Evolutionary conservation across 106 monocot genomes (phyloP).

Genomic region (Dendrobium huoshanense): DNA sequence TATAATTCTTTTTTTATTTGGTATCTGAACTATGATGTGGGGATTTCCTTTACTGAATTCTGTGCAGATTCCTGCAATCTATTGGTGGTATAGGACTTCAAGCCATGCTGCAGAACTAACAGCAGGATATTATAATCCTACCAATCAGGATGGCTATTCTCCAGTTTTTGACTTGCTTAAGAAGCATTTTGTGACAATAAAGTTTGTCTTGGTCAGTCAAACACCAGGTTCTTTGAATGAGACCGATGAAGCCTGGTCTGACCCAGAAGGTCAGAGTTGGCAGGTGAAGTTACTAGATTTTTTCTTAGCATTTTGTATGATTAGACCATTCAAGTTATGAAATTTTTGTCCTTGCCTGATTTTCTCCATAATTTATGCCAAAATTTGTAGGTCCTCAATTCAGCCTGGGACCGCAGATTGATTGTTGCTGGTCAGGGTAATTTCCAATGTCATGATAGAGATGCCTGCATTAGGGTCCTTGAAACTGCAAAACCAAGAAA

Average conservation of each 20-base stretch:
- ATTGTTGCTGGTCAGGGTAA: slow-evolving; percentile 43
- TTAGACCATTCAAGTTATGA: too few species aligned
- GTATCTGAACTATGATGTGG: neutral
- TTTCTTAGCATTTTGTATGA: neutral
- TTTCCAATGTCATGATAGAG: slow-evolving; percentile 42
- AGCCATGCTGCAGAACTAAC: slow-evolving; percentile 90
- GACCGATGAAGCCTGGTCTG: slow-evolving; percentile 52
- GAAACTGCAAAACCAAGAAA: slow-evolving; percentile 58
- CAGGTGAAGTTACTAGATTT: slow-evolving; percentile 36
- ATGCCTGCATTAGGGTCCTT: slow-evolving; percentile 34
- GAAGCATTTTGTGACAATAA: slow-evolving; percentile 61
- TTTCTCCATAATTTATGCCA: neutral
- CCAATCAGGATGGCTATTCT: slow-evolving; percentile 82
- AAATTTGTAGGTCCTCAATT: slow-evolving; percentile 52
- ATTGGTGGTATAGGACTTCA: slow-evolving; percentile 85
- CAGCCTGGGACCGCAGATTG: slow-evolving; percentile 66
- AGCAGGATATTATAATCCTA: slow-evolving; percentile 86
- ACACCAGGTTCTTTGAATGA: slow-evolving; percentile 24
- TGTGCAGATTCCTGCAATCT: slow-evolving; percentile 76
- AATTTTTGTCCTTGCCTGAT: neutral
- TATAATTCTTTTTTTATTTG: neutral
- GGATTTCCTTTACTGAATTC: neutral
- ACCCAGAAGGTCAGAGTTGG: slow-evolving; percentile 68
- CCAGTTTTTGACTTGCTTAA: slow-evolving; percentile 69
- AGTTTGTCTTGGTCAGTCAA: slow-evolving; percentile 34